These are phyloP conservation scores for Mycena chlorophos DNA, from an alignment of 768 basidiomycete genomes.

Conservation along the genomic window DNA sequence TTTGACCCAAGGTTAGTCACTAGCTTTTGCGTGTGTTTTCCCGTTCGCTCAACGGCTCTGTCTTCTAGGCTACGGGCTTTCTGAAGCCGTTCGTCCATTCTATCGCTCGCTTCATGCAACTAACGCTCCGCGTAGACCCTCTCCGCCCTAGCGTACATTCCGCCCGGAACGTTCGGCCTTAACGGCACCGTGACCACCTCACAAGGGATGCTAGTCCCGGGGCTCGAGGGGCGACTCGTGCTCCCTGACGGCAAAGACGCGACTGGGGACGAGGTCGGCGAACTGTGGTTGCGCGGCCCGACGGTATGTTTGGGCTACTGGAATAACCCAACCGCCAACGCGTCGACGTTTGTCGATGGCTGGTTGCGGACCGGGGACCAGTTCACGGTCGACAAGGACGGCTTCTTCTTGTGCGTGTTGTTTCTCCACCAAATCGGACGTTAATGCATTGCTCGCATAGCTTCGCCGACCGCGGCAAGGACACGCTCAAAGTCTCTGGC, in stretches of 20 bases:
- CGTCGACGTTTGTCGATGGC: constrained; percentile 65
- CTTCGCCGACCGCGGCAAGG: constrained; percentile 80
- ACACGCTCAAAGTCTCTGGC: constrained; percentile 79
- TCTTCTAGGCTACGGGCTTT: constrained; percentile 68
- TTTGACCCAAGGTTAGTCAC: neutral
- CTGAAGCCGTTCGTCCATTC: constrained; percentile 53
- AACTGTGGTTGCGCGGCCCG: constrained; percentile 57
- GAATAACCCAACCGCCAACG: constrained; percentile 66
- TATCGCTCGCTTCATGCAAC: neutral
- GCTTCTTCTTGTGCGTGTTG: constrained; percentile 61
- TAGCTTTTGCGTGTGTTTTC: no score
- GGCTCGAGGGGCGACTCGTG: constrained; percentile 62
- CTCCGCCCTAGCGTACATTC: neutral
- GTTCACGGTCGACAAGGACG: constrained; percentile 59
- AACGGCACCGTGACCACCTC: neutral
- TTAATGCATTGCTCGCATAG: constrained; percentile 36
- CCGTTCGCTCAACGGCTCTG: no score
- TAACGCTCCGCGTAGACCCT: constrained; percentile 48
- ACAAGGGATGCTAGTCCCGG: constrained; percentile 58
- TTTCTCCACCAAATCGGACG: neutral
- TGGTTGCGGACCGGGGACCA: constrained; percentile 79
- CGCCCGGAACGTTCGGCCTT: neutral
- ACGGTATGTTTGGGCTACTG: constrained; percentile 71
- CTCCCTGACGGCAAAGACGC: constrained; percentile 59
- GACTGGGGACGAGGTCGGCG: constrained; percentile 58